Base-by-base conservation (phyloP, 768 basidiomycete species). In the Lactifluus subvellereus region DNA sequence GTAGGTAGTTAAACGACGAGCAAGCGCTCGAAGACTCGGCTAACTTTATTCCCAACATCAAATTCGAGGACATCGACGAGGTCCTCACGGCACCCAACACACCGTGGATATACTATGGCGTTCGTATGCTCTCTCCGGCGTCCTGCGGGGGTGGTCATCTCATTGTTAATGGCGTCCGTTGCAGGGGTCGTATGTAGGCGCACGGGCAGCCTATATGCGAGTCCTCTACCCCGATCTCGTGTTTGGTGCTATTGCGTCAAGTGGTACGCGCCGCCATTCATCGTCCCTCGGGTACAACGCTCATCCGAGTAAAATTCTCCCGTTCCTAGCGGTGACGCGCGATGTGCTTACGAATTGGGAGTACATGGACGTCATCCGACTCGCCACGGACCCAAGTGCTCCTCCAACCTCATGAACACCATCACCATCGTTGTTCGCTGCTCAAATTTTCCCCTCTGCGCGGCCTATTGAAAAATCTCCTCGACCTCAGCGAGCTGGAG, bases 71-170 rank as follows among this genome's bases (percentile, higher is more conserved):
- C 1, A 82, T 94, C 54, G 74, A 80, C 1, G 86, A 87, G 69
- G 82, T 89, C 69, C 69, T 92, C 66, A 88, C 87, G 18, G 82
- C 91, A 11, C 83, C 88, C 18, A 76, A 75, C 33, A 87, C 87
- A 1, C 89, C 91, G 9, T 94, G 91, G 91, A 92, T 94, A 59
- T 94, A 96, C 72, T 96, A 96, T 69, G 96, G 96, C 14, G 94
- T 92, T 72, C 47, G 84, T 68, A 64, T 56, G 9, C 37, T 53
- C 40, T 43, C 40, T 14, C 16, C 14, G 32, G 8, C 18, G 2
- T 43, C 27, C 5, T 42, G 10, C 11, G 6, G 3, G 0, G 0
- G 32, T 22, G 11, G 6, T 53, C 18, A 49, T 13, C 14, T 48
- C 32, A 33, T 16, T 35, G 16, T 10, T 14, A 22, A 22, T 22